Evolutionary conservation across 2,329 filamentous ascomycete species (phyloP).

Genomic region (Microdochium trichocladiopsis): DNA sequence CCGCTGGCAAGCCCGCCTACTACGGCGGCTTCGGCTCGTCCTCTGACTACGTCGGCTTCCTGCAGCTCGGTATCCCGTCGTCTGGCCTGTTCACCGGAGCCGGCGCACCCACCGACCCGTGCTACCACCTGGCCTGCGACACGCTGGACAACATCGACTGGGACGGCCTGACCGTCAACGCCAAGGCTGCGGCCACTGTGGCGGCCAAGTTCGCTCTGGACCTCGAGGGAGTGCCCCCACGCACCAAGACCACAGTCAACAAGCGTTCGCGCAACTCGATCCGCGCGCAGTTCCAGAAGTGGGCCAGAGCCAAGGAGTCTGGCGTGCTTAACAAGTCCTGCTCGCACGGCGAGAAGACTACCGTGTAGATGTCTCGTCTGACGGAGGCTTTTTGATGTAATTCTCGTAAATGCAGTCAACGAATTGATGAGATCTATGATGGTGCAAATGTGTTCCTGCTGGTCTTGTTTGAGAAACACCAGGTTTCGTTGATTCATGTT

Average conservation of each 20-base stretch:
- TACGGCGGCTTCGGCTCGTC: conserved; percentile 26
- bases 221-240: conserved; percentile 9
- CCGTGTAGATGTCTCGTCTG: conserved; percentile 1
- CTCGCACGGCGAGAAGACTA: conserved; percentile 6
- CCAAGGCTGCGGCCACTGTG: conserved; percentile 40
- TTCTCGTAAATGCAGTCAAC: neutral
- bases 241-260: conserved; percentile 7
- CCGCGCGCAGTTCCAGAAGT: conserved; percentile 9
- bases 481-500: neutral
- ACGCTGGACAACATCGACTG: conserved; percentile 31
- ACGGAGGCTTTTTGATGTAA: neutral
- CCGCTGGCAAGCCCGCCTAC: conserved; percentile 22
- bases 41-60: conserved; percentile 33
- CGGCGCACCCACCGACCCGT: conserved; percentile 22
- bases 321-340: conserved; percentile 10
- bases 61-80: conserved; percentile 29
- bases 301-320: conserved; percentile 7
- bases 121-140: conserved; percentile 34
- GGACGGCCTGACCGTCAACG: conserved; percentile 28
- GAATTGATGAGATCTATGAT: neutral
- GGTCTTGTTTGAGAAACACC: neutral
- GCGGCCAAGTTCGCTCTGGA: conserved; percentile 28
- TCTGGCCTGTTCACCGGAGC: conserved; percentile 33
- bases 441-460: neutral
- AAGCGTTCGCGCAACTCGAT: conserved; percentile 1